Conservation (phyloP, 331 rosid genomes). For the Telfairia occidentalis region DNA sequence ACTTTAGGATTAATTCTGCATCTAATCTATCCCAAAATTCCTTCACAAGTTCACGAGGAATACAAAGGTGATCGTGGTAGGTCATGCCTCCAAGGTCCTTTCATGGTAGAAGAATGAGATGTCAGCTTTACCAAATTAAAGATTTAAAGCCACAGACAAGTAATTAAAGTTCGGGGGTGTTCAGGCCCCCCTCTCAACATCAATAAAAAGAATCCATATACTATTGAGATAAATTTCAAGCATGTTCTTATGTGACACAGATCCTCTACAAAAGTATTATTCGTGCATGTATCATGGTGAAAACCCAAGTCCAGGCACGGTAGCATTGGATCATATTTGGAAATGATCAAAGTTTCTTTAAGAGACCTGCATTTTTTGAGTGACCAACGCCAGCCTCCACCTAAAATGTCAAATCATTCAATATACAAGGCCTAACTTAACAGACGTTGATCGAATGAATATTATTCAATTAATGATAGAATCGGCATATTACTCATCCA, state of each 20-base stretch:
- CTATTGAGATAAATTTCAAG: not conserved
- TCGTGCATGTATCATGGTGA: not conserved
- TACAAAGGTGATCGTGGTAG: not conserved
- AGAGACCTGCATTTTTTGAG: conserved; percentile 60
- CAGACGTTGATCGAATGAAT: not conserved
- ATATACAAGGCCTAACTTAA: not conserved
- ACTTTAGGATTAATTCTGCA: not conserved
- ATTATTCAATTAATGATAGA: not conserved
- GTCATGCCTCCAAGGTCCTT: not conserved
- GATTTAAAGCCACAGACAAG: not conserved
- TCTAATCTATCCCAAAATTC: not conserved
- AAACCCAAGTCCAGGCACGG: not conserved
- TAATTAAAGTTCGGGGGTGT: not conserved
- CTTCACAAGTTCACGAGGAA: not conserved
- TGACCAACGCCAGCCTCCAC: conserved; percentile 39
- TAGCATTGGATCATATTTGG: not conserved
- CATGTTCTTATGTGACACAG: not conserved
- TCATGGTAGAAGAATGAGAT: not conserved
- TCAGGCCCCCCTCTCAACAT: not conserved
- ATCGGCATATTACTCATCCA: not conserved
- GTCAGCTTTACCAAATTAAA: not conserved
- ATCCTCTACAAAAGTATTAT: not conserved
- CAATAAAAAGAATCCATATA: not conserved
- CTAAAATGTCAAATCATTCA: conserved; percentile 28
- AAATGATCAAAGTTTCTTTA: not conserved